These are phyloP conservation scores for Carex cristatella DNA, from an alignment of 176 grass and related monocot species.

Conservation along the genomic window DNA sequence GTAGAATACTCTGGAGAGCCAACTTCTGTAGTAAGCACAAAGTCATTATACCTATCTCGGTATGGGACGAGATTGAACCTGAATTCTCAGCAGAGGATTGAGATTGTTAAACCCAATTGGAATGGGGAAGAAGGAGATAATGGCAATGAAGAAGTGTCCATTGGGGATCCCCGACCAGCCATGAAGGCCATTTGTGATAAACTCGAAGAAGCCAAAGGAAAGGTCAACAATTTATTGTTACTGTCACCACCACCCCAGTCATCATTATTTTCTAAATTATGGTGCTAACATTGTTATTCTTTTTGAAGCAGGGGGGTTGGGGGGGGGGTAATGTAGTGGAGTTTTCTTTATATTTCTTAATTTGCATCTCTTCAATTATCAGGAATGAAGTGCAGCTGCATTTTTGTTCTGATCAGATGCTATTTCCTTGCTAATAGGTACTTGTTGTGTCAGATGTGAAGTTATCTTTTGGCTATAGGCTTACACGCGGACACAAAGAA, in stretches of 20 bases:
- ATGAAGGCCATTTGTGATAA: conserved; percentile 97
- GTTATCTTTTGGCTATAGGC: conserved; percentile 68
- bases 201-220: conserved; percentile 77
- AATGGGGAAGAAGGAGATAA: conserved; percentile 41
- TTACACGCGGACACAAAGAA: conserved; percentile 65
- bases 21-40: conserved; percentile 68
- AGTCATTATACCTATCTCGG: conserved; percentile 67
- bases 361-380: not conserved
- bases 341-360: not conserved
- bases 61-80: conserved; percentile 75
- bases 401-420: conserved; percentile 28
- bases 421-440: conserved; percentile 46
- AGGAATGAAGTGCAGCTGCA: not conserved
- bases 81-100: conserved; percentile 91
- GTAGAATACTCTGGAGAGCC: conserved; percentile 44
- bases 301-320: not conserved
- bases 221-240: conserved; percentile 28
- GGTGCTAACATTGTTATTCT: not conserved
- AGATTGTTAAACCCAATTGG: conserved; percentile 68
- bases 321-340: not conserved
- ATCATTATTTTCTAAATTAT: not conserved
- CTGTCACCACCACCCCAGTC: not conserved
- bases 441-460: conserved; percentile 90
- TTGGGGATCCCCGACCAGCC: conserved; percentile 80
- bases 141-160: conserved; percentile 49